These are phyloP conservation scores for Mrakia hoshinonis DNA, from an alignment of 768 basidiomycete genomes.

Conservation along the genomic window DNA sequence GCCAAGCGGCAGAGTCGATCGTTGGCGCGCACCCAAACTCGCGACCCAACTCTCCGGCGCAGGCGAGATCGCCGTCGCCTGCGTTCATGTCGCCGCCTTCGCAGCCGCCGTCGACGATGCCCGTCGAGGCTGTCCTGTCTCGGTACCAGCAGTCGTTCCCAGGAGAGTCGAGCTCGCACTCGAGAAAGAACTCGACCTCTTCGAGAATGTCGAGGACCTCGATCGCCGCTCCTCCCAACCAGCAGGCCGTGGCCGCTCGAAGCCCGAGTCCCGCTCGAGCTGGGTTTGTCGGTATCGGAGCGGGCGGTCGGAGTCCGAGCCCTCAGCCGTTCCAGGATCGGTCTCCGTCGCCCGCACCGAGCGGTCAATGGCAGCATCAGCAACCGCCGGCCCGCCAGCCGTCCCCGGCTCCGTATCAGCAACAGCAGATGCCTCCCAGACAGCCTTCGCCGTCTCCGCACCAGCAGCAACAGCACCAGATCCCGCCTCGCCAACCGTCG, in stretches of 20 bases:
- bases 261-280: slow-evolving; percentile 37
- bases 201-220: slow-evolving; percentile 18
- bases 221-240: neutral
- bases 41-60: slow-evolving; percentile 60
- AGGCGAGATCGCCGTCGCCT: slow-evolving; percentile 40
- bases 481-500: slow-evolving; percentile 43
- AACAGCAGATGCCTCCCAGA: neutral
- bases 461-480: slow-evolving; percentile 21
- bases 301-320: slow-evolving; percentile 48
- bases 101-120: slow-evolving; percentile 40
- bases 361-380: slow-evolving; percentile 16
- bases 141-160: slow-evolving; percentile 80
- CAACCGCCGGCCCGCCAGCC: slow-evolving; percentile 12
- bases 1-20: slow-evolving; percentile 63
- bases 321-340: slow-evolving; percentile 34
- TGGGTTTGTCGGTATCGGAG: slow-evolving; percentile 75
- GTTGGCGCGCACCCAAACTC: slow-evolving; percentile 71
- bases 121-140: slow-evolving; percentile 62
- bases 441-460: slow-evolving; percentile 11
- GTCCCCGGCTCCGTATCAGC: slow-evolving; percentile 14
- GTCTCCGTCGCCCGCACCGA: slow-evolving; percentile 14
- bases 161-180: slow-evolving; percentile 50
- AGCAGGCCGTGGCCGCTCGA: neutral
- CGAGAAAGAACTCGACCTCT: slow-evolving; percentile 23
- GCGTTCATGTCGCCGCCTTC: slow-evolving; percentile 62